phyloP scores from a whole-genome alignment of 768 basidiomycete genomes.

The Solioccasus polychromus region DNA sequence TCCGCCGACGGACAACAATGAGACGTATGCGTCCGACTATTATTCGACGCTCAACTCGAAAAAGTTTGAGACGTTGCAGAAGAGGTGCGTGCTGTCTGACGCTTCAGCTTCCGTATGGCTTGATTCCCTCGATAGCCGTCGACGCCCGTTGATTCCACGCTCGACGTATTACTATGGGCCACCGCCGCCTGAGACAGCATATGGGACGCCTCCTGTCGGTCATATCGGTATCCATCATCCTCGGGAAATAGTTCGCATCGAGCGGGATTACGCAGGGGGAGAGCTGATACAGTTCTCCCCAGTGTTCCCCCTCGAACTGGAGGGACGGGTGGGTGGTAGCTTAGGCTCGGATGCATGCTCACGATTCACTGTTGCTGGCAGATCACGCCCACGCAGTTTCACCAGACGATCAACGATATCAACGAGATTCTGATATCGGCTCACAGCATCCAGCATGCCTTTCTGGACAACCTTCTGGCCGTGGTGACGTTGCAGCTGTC shows the following conservation, averaged over 20 bases:
- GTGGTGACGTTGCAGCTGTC: constrained; percentile 81
- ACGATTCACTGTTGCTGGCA: constrained; percentile 28
- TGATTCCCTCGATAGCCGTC: constrained; percentile 24
- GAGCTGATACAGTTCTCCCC: constrained; percentile 90
- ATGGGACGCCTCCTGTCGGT: constrained; percentile 76
- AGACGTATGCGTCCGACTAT: constrained; percentile 28
- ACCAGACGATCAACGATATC: constrained; percentile 85
- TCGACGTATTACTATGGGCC: constrained; percentile 86
- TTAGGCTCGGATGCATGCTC: background rate
- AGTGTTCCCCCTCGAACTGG: constrained; percentile 87
- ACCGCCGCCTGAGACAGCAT: constrained; percentile 73
- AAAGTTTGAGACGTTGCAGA: constrained; percentile 44
- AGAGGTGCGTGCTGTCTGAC: constrained; percentile 47
- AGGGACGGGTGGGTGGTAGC: constrained; percentile 70
- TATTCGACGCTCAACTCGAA: constrained; percentile 43
- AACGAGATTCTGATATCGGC: constrained; percentile 88
- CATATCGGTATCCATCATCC: constrained; percentile 88
- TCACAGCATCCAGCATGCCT: constrained; percentile 68
- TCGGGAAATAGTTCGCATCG: constrained; percentile 86
- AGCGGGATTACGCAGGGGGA: constrained; percentile 89
- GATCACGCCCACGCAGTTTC: constrained; percentile 90
- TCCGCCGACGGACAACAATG: constrained; percentile 44
- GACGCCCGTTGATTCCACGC: constrained; percentile 59
- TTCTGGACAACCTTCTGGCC: constrained; percentile 76
- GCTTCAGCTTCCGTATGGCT: no score